Evolutionary conservation across 352 stramenopile genomes (phyloP).

Genomic region (Phytopythium litorale): DNA sequence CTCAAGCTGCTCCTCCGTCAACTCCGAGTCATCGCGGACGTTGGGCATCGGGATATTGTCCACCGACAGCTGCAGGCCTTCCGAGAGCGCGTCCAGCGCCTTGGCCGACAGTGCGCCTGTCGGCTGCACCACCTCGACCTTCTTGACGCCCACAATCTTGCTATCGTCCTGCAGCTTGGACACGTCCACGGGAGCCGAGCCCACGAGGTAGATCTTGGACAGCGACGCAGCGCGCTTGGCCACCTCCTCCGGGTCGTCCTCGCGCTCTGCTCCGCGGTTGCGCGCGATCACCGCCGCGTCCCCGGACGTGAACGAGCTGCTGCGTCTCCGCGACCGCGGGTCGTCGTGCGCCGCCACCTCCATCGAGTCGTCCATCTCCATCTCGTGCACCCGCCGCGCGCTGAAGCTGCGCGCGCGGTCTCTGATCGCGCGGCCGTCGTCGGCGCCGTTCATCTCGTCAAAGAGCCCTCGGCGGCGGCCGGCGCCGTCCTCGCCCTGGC

Average conservation of each 20-base stretch:
- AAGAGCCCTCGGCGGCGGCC: constrained; percentile 9
- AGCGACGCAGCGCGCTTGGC: constrained; percentile 67
- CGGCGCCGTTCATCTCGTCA: constrained; percentile 12
- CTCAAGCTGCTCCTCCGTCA: constrained; percentile 77
- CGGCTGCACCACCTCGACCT: constrained; percentile 67
- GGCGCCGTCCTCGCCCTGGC: not conserved
- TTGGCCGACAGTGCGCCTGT: constrained; percentile 71
- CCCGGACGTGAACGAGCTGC: constrained; percentile 63
- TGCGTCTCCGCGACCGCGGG: constrained; percentile 29
- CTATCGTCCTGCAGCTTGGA: constrained; percentile 74
- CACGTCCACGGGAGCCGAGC: constrained; percentile 76
- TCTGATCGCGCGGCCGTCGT: constrained; percentile 18
- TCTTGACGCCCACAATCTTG: constrained; percentile 74
- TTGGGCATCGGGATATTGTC: constrained; percentile 44
- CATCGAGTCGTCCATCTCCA: constrained; percentile 21
- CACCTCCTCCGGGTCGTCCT: constrained; percentile 35
- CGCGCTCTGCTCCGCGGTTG: constrained; percentile 8
- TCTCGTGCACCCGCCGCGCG: constrained; percentile 26
- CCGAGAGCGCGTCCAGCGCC: constrained; percentile 72
- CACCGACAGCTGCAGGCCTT: constrained; percentile 70
- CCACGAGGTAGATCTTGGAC: constrained; percentile 83
- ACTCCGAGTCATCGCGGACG: constrained; percentile 22
- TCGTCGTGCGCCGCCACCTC: not conserved
- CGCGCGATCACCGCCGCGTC: constrained; percentile 4
- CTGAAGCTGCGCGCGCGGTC: constrained; percentile 47